Evolutionary conservation across 2,329 filamentous ascomycete genomes (phyloP).

Genomic region (Venturia oleaginea): DNA sequence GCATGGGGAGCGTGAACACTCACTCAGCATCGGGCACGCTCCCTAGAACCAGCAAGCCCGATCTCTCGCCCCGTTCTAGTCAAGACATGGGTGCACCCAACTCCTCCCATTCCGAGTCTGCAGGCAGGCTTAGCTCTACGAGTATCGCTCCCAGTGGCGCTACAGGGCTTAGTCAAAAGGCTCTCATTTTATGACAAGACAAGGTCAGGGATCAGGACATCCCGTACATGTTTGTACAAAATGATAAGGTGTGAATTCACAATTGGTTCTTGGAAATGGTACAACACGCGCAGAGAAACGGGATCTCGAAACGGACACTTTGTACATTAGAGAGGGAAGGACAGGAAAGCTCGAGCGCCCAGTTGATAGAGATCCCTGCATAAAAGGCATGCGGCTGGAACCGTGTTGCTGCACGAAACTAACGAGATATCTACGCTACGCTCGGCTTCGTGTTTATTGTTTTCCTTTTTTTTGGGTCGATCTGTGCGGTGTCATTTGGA

Average conservation of each 20-base stretch:
- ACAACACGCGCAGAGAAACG: neutral
- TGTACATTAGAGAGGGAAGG: neutral
- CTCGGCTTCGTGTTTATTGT: neutral
- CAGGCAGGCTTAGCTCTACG: neutral
- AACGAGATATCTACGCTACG: neutral
- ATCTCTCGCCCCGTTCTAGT: neutral
- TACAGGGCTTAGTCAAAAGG: neutral
- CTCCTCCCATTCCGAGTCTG: neutral
- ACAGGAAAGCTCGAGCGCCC: neutral
- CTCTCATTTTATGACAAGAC: neutral
- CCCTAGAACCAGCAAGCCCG: neutral
- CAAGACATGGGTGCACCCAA: neutral
- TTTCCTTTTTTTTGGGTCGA: neutral
- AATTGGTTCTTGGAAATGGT: neutral
- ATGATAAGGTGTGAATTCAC: neutral
- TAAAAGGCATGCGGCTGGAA: neutral
- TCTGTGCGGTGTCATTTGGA: neutral
- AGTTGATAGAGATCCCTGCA: neutral
- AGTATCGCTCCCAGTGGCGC: conserved; percentile 6
- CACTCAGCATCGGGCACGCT: neutral
- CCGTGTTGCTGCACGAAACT: neutral
- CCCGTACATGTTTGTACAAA: neutral
- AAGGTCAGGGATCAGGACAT: neutral
- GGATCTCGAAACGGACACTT: neutral
- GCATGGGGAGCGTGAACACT: neutral